Evolutionary conservation across 768 basidiomycete species (phyloP).

Genomic region (Royoungia palumana): DNA sequence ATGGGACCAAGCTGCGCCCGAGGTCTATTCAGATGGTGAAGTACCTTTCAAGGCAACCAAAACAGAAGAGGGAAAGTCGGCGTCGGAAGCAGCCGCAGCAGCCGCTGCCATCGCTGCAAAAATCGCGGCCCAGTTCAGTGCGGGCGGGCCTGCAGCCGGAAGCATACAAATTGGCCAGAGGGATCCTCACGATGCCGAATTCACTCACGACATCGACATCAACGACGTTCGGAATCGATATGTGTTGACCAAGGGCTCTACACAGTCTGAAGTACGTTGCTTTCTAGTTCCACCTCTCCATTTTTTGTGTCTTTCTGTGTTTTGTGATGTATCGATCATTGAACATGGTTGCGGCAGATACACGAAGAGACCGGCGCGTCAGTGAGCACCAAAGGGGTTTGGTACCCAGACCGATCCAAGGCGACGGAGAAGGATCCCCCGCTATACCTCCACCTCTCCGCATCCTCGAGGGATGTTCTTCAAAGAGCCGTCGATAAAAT

Average conservation of each 20-base stretch:
- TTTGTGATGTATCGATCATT: not conserved
- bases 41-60: slow-evolving; percentile 45
- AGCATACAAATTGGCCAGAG: slow-evolving; percentile 45
- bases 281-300: not conserved
- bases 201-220: slow-evolving; percentile 90
- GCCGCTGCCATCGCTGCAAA: slow-evolving; percentile 91
- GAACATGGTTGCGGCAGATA: slow-evolving; percentile 53
- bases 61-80: slow-evolving; percentile 48
- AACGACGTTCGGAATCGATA: slow-evolving; percentile 96
- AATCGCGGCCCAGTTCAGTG: slow-evolving; percentile 84
- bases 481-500: slow-evolving; percentile 67
- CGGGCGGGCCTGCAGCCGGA: slow-evolving; percentile 37
- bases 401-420: slow-evolving; percentile 92
- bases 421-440: slow-evolving; percentile 93
- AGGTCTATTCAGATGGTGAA: slow-evolving; percentile 38
- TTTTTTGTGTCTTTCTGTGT: not conserved
- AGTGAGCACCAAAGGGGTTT: slow-evolving; percentile 88
- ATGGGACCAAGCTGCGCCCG: slow-evolving; percentile 69
- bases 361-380: slow-evolving; percentile 90
- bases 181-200: slow-evolving; percentile 77
- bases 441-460: slow-evolving; percentile 90
- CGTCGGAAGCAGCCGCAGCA: slow-evolving; percentile 61
- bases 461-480: slow-evolving; percentile 60
- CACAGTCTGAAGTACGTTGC: slow-evolving; percentile 78
- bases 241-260: slow-evolving; percentile 88